Evolutionary conservation across 2,329 filamentous ascomycete genomes (phyloP), one percentile per base, ranked within the genome.

Genomic region (Aspergillus pseudoterreus): DNA sequence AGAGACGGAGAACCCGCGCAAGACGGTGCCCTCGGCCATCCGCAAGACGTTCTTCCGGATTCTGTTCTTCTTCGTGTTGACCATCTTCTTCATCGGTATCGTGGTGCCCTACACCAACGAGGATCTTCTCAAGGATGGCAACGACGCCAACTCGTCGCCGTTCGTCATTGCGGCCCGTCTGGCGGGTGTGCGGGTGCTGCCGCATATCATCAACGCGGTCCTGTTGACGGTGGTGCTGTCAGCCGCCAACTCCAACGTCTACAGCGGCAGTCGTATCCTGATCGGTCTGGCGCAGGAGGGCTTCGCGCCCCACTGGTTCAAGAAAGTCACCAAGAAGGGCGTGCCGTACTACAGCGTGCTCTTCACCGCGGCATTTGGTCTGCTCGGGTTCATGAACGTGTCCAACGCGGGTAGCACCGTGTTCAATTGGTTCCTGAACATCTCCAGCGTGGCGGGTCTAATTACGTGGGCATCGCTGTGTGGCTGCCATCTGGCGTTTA

Each of bases 41-140:
- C 81, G 82, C 47, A 86, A 83, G 73, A 88, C 87, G 0, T 91
- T 88, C 69, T 88, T 83, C 79, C 82, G 86, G 50, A 88, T 92
- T 57, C 78, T 90, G 47, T 73, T 79, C 56, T 80, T 91, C 58
- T 72, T 70, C 51, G 63, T 71, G 30, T 57, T 70, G 22, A 70
- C 68, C 12, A 63, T 72, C 42, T 71, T 91, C 75, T 87, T 90
- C 68, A 80, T 90, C 60, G 86, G 87, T 47, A 79, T 91, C 62
- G 74, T 87, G 47, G 80, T 91, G 4, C 85, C 87, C 1, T 87
- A 58, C 54, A 22, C 78, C 54, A 74, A 82, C 65, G 80, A 85
- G 58, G 53, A 71, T 0, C 68, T 71, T 9, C 79, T 90, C 17
- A 68, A 78, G 24, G 78, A 72, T 61, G 62, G 62, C 22, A 64